Evolutionary conservation across 2,329 filamentous ascomycete species (phyloP).

Genomic region (Neospermospora avenae): DNA sequence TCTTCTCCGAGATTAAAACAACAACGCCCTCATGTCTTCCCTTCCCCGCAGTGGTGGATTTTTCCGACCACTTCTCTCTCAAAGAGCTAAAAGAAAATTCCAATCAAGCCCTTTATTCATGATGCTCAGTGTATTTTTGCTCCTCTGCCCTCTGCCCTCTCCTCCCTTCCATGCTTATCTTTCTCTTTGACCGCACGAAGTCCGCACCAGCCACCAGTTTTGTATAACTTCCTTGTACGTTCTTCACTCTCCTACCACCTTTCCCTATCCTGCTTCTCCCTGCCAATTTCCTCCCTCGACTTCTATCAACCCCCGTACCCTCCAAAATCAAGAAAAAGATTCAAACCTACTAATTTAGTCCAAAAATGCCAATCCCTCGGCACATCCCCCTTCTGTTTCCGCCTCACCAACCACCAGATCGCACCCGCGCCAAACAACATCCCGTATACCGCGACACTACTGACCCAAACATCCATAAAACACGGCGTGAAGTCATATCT

Average conservation of each 20-base stretch:
- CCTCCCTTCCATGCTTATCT: too few species aligned
- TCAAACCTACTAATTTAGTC: slow-evolving; percentile 76
- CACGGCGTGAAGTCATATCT: slow-evolving; percentile 96
- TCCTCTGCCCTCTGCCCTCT: too few species aligned
- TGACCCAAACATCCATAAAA: slow-evolving; percentile 90
- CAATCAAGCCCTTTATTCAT: too few species aligned
- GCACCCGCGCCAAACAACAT: slow-evolving; percentile 74
- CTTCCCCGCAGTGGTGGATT: background rate
- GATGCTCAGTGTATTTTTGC: too few species aligned
- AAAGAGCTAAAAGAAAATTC: slow-evolving; percentile 17
- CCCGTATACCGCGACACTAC: slow-evolving; percentile 73
- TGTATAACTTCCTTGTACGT: too few species aligned
- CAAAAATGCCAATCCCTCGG: slow-evolving; percentile 91
- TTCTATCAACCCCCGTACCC: background rate
- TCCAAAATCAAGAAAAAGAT: background rate
- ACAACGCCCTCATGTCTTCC: background rate
- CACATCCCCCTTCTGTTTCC: slow-evolving; percentile 63
- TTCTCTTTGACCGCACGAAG: too few species aligned
- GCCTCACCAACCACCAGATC: slow-evolving; percentile 74
- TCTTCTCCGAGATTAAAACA: background rate
- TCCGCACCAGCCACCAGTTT: too few species aligned
- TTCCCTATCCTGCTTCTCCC: background rate
- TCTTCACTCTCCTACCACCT: too few species aligned
- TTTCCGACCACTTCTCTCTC: slow-evolving; percentile 4
- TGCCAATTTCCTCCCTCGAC: background rate